Evolutionary conservation across 1,139 yeast species (phyloP).

Genomic region (Taphrina sp.): DNA sequence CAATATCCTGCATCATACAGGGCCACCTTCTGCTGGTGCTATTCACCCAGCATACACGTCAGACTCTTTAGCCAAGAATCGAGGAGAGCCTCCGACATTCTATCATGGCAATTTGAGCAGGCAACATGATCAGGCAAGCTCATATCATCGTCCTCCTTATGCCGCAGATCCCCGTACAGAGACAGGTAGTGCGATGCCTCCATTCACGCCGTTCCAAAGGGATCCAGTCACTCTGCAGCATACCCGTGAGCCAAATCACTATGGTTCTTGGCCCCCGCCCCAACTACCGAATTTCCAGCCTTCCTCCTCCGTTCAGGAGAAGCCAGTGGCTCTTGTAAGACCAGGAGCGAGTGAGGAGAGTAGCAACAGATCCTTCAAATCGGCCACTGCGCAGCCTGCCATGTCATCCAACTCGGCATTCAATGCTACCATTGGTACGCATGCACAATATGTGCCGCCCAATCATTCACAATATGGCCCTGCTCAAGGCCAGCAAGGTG

Average conservation of each 20-base stretch:
- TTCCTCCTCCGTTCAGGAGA: no score
- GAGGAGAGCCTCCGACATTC: no score
- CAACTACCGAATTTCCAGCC: background rate
- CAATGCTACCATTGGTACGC: background rate
- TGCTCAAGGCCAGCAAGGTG: no score
- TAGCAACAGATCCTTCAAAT: background rate
- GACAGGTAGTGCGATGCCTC: background rate
- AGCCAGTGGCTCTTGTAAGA: background rate
- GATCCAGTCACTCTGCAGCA: background rate
- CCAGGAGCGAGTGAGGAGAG: no score
- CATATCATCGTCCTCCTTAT: background rate
- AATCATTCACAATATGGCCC: background rate
- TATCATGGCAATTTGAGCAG: no score
- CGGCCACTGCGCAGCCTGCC: background rate
- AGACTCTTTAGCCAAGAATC: background rate
- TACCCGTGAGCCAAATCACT: background rate
- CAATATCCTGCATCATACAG: background rate
- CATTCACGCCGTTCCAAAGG: no score
- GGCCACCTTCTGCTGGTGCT: background rate
- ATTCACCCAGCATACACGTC: background rate
- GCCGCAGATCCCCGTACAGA: background rate
- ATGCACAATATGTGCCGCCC: background rate
- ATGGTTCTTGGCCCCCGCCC: background rate
- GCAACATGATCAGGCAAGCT: background rate
- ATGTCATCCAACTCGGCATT: background rate